A percentile compares a stretch with the other conserved stretches of the same genome.
Conservation (phyloP, 331 rosid genomes). For the Ulmus americana region DNA sequence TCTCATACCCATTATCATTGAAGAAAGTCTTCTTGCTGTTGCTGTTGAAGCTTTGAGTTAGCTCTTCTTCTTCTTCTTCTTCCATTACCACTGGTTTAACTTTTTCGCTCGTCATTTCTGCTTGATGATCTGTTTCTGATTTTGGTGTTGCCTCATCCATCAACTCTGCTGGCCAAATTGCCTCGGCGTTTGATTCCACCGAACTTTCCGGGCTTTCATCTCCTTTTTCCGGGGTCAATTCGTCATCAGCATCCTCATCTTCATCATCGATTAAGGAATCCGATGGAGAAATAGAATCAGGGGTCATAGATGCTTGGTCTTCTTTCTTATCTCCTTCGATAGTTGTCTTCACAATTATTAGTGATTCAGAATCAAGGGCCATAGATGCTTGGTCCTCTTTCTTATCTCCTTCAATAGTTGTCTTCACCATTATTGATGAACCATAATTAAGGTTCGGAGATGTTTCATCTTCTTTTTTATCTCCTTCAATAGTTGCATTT, state of each 20-base stretch:
- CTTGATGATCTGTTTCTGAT: constrained; percentile 12
- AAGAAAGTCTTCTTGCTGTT: neutral
- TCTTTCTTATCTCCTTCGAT: neutral
- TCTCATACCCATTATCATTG: constrained; percentile 1
- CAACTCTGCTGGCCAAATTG: constrained; percentile 30
- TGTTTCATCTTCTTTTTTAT: neutral
- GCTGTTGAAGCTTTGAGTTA: neutral
- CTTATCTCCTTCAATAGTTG: neutral
- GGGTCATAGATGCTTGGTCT: neutral
- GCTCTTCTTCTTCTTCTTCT: neutral
- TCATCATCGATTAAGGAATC: constrained; percentile 4
- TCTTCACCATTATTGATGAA: no score
- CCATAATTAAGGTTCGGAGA: neutral
- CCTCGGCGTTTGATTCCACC: constrained; percentile 22
- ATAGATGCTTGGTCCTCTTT: neutral
- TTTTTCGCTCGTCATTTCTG: constrained; percentile 1
- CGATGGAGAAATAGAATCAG: neutral
- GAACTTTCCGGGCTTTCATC: constrained; percentile 28
- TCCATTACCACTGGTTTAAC: neutral
- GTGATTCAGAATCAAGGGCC: neutral
- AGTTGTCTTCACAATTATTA: no score
- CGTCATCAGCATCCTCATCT: neutral
- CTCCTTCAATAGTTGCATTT: neutral
- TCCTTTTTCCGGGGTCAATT: neutral
- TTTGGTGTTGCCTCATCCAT: constrained; percentile 10